These are phyloP conservation scores for Trametes meyenii DNA, from an alignment of 768 basidiomycete genomes.

Conservation along the genomic window DNA sequence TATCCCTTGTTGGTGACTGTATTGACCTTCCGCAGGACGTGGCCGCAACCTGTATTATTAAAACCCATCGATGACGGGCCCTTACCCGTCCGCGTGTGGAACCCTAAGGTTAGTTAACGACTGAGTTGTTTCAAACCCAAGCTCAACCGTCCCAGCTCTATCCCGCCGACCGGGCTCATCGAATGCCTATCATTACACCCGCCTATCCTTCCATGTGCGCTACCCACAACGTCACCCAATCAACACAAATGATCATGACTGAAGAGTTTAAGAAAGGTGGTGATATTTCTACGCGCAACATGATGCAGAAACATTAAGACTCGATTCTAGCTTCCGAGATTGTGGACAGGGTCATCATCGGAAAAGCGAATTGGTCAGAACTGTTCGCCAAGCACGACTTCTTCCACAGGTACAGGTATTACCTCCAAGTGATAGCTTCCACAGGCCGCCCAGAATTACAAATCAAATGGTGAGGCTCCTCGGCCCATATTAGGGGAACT, in stretches of 20 bases:
- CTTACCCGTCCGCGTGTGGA: conserved; percentile 94
- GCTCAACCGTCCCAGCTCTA: conserved; percentile 59
- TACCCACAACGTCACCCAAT: conserved; percentile 95
- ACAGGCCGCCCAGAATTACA: conserved; percentile 83
- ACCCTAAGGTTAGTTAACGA: conserved; percentile 49
- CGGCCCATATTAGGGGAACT: conserved; percentile 28
- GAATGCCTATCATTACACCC: conserved; percentile 99
- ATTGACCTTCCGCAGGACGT: conserved; percentile 61
- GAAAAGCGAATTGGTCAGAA: conserved; percentile 85
- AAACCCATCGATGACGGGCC: conserved; percentile 97
- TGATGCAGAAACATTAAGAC: conserved; percentile 13
- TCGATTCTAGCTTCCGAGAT: conserved; percentile 78
- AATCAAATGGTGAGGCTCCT: conserved; percentile 75
- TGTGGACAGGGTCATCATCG: conserved; percentile 89
- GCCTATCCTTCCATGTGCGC: conserved; percentile 99
- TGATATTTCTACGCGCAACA: not conserved
- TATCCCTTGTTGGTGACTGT: not conserved
- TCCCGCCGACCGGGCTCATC: conserved; percentile 89
- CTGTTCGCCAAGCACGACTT: conserved; percentile 96
- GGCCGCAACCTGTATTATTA: conserved; percentile 97
- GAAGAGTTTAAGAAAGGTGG: conserved; percentile 93
- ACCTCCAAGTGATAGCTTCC: conserved; percentile 93
- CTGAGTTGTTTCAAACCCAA: not conserved
- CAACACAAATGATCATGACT: conserved; percentile 95
- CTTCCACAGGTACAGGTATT: conserved; percentile 95